Evolutionary conservation across 1,284 basidiomycete species (phyloP).

Genomic region (Coriolopsis trogii): DNA sequence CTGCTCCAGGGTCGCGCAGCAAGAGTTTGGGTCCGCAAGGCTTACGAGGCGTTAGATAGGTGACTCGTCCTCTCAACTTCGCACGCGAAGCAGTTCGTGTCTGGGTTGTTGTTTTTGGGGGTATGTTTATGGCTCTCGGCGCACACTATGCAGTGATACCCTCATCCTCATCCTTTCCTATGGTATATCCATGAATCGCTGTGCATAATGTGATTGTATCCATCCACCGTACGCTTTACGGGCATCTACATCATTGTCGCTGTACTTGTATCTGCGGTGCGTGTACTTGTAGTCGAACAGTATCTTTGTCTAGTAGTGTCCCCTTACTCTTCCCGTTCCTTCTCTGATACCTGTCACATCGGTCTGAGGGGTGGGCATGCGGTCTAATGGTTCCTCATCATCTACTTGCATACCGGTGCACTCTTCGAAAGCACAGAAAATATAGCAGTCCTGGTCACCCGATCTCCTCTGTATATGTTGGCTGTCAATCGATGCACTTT

Average conservation of each 20-base stretch:
- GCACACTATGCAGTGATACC: constrained; percentile 1
- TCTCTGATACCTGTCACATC: no score
- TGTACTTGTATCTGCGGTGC: constrained; percentile 1
- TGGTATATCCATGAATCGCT: neutral
- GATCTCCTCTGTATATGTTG: no score
- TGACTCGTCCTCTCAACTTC: neutral
- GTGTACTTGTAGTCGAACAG: neutral
- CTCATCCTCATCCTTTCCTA: neutral
- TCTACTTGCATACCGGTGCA: neutral
- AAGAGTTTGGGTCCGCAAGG: constrained; percentile 18
- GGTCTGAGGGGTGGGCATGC: no score
- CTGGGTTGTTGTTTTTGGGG: neutral
- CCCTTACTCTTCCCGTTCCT: neutral
- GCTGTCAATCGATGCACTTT: neutral
- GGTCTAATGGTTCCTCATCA: no score
- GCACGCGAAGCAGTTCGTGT: constrained; percentile 1
- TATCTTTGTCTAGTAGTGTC: no score
- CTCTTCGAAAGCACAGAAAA: constrained; percentile 1
- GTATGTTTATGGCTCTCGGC: neutral
- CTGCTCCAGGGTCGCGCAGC: constrained; percentile 10
- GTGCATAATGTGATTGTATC: neutral
- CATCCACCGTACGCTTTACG: neutral
- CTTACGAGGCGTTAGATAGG: neutral
- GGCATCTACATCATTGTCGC: neutral
- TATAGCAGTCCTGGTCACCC: neutral